These are phyloP conservation scores for Lichtheimia ornata DNA, from an alignment of 371 early-diverging fungal genomes.

Conservation along the genomic window DNA sequence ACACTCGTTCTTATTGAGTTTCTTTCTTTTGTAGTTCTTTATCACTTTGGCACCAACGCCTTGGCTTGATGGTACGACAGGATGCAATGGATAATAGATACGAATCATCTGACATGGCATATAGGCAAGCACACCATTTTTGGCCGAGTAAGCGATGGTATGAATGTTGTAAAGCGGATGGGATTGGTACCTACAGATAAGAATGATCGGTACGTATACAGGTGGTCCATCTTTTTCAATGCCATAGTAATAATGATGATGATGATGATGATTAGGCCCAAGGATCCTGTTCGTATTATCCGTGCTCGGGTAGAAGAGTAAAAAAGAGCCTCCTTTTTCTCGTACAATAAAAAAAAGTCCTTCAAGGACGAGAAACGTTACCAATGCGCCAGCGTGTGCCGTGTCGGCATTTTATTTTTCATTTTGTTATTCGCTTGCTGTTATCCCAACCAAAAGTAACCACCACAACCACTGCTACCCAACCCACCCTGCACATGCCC, in stretches of 20 bases:
- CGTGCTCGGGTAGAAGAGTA: conserved; percentile 20
- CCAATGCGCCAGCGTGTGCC: too few species aligned
- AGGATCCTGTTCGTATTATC: conserved; percentile 40
- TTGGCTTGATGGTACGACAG: conserved; percentile 71
- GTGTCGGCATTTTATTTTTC: neutral
- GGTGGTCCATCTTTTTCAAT: neutral
- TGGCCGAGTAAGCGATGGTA: conserved; percentile 67
- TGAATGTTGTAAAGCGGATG: conserved; percentile 72
- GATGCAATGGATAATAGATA: neutral
- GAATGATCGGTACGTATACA: conserved; percentile 43
- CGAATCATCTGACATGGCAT: neutral
- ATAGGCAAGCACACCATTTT: conserved; percentile 73
- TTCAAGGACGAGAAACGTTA: too few species aligned
- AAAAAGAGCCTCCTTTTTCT: neutral
- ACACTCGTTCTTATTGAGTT: neutral
- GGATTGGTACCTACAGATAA: conserved; percentile 69
- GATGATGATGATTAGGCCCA: conserved; percentile 26
- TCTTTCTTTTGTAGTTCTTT: conserved; percentile 49
- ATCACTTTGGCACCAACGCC: conserved; percentile 69
- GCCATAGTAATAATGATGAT: neutral
- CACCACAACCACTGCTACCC: neutral
- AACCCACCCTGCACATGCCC: conserved; percentile 18
- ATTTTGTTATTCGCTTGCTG: conserved; percentile 3
- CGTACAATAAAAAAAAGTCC: too few species aligned
- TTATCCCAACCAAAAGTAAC: neutral